Evolutionary conservation across 495 filamentous ascomycete genomes (phyloP), one percentile per base, ranked within the genome.

Genomic region (Hypoxylon lenormandii): DNA sequence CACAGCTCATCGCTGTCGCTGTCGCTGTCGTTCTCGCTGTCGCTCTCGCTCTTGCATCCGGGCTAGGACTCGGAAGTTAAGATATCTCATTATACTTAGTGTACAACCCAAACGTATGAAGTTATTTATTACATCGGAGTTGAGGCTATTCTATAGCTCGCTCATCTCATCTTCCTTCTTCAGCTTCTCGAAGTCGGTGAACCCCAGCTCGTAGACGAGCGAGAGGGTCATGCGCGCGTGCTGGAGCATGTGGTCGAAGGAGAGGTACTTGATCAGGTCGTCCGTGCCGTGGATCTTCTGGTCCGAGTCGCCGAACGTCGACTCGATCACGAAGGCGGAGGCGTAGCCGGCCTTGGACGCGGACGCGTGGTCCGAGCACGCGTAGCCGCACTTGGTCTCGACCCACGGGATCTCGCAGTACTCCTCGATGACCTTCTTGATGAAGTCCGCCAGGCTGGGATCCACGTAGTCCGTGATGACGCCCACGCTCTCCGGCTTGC

Each of bases 201-300:
- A 88, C 2, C 88, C 93, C 64, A 97, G 78, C 83, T 99, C 95
- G 74, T 96, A 96, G 12, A 88, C 93, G 72, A 98, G 87, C 1
- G 89, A 92, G 52, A 98, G 80, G 21, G 92, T 97, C 86, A 99
- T 83, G 78, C 90, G 91, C 0, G 93, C 95, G 77, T 99, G 95
- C 80, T 99, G 91, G 55, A 97, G 83, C 95, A 99, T 99, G 77
- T 99, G 95, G 74, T 96, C 91, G 74, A 97, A 98, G 74, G 89
- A 93, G 59, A 99, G 81, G 67, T 91, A 92, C 75, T 95, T 87
- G 70, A 97, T 90, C 76, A 85, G 83, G 77, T 99, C 95, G 50
- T 96, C 91, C 1, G 92, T 92, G 19, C 90, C 90, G 78, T 98
- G 96, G 72, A 98, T 97, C 67, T 93, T 88, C 77, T 92, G 88